Percentiles rank a stretch among this genome's conserved stretches.
Conservation (phyloP, 164 flowering plant genomes). For the Cinnamomum chago region DNA sequence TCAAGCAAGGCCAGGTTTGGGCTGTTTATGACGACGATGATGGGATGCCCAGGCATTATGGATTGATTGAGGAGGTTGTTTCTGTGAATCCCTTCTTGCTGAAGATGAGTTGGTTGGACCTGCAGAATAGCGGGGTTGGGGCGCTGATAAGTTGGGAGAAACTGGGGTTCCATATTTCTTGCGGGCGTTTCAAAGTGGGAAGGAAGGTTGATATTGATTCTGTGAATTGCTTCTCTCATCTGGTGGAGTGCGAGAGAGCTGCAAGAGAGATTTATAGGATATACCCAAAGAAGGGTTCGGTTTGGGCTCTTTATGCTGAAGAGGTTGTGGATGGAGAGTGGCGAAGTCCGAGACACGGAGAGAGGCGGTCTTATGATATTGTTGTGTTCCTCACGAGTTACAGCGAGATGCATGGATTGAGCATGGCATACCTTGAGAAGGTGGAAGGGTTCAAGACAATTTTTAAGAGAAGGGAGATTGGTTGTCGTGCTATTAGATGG, state of each 20-base stretch:
- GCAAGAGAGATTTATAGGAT: constrained; percentile 73
- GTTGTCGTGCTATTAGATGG: constrained; percentile 61
- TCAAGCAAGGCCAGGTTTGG: constrained; percentile 87
- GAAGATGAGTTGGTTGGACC: constrained; percentile 70
- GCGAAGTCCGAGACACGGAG: constrained; percentile 11
- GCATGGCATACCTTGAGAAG: constrained; percentile 87
- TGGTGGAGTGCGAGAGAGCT: constrained; percentile 69
- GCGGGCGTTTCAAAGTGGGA: constrained; percentile 70
- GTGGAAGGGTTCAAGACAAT: constrained; percentile 70
- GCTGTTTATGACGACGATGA: constrained; percentile 80
- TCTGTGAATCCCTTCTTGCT: constrained; percentile 68
- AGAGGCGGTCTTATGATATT: constrained; percentile 44
- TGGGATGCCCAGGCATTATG: constrained; percentile 92
- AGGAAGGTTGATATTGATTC: constrained; percentile 36
- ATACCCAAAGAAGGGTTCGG: constrained; percentile 81
- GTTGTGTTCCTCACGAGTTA: constrained; percentile 70
- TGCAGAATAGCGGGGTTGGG: constrained; percentile 47
- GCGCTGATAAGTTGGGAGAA: constrained; percentile 35
- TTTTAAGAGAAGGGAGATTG: constrained; percentile 72
- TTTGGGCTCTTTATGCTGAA: constrained; percentile 79
- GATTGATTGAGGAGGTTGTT: constrained; percentile 63
- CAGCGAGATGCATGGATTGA: constrained; percentile 73
- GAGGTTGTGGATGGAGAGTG: constrained; percentile 21
- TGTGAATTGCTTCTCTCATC: constrained; percentile 74
- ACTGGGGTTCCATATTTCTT: constrained; percentile 44